Conservation (phyloP, 768 basidiomycete genomes). For the Mycena galopus region DNA sequence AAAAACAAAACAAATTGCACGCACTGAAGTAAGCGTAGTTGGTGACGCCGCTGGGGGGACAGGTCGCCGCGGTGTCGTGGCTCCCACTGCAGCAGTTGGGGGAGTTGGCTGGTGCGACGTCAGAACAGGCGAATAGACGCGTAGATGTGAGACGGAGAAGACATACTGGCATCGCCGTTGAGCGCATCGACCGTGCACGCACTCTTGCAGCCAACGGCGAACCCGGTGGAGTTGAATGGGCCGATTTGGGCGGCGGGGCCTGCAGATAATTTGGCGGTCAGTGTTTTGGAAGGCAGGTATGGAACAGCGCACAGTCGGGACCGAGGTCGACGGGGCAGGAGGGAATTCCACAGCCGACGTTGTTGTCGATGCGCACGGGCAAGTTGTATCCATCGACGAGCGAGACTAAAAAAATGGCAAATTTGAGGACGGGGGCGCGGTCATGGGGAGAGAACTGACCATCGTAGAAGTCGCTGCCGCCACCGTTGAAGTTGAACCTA, state of each 20-base stretch:
- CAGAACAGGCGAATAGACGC: background rate
- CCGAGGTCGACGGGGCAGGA: constrained; percentile 31
- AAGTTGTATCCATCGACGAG: background rate
- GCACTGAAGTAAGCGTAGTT: constrained; percentile 31
- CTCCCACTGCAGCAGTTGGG: constrained; percentile 25
- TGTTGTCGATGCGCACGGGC: constrained; percentile 12
- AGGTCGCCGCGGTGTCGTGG: constrained; percentile 52
- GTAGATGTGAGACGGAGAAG: background rate
- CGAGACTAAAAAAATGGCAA: background rate
- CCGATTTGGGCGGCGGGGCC: background rate
- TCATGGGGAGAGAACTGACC: background rate
- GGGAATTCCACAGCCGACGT: background rate
- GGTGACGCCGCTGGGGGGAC: constrained; percentile 59
- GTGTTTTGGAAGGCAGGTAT: background rate
- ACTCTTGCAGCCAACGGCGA: background rate
- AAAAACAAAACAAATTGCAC: background rate
- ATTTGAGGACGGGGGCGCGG: too few relatives aligned
- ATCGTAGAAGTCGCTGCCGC: background rate
- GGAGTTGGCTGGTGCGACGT: background rate
- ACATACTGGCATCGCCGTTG: background rate
- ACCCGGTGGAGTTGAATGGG: background rate
- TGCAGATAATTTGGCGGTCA: background rate
- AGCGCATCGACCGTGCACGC: background rate
- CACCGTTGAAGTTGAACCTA: too few relatives aligned
- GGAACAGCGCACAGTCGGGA: constrained; percentile 14